Conservation (phyloP, 2,329 filamentous ascomycete genomes). For the Cladosporium oxysporum region DNA sequence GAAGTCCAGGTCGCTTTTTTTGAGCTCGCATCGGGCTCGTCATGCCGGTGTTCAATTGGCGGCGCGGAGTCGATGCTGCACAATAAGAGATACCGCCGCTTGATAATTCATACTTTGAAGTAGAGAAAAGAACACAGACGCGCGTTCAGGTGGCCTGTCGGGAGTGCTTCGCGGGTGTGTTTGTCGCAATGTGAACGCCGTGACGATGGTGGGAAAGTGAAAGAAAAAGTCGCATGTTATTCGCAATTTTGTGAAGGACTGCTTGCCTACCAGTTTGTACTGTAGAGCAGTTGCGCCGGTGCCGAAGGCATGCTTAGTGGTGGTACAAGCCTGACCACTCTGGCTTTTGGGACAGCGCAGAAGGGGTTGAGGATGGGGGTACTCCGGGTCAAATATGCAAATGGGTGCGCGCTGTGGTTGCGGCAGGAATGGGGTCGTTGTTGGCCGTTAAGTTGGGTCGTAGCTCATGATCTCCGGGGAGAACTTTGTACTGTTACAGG, state of each 20-base stretch:
- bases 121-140: neutral
- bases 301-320: conserved; percentile 12
- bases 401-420: conserved; percentile 12
- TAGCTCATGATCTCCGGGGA: conserved; percentile 19
- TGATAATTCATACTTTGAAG: conserved; percentile 20
- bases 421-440: conserved; percentile 11
- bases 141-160: neutral
- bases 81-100: neutral
- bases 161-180: neutral
- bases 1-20: neutral
- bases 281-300: conserved; percentile 14
- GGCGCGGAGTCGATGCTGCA: neutral
- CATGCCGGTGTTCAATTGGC: neutral
- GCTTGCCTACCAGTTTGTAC: conserved; percentile 5
- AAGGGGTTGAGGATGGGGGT: conserved; percentile 13
- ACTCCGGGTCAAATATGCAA: conserved; percentile 17
- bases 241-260: conserved; percentile 5
- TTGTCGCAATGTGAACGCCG: conserved; percentile 2
- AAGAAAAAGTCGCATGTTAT: conserved; percentile 10
- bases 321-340: conserved; percentile 19
- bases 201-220: neutral
- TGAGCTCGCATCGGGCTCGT: no score
- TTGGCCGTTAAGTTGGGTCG: conserved; percentile 18
- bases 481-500: conserved; percentile 20
- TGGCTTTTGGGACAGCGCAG: neutral